phyloP scores from a whole-genome alignment of 495 filamentous ascomycete species.

The Collariella sp. region DNA sequence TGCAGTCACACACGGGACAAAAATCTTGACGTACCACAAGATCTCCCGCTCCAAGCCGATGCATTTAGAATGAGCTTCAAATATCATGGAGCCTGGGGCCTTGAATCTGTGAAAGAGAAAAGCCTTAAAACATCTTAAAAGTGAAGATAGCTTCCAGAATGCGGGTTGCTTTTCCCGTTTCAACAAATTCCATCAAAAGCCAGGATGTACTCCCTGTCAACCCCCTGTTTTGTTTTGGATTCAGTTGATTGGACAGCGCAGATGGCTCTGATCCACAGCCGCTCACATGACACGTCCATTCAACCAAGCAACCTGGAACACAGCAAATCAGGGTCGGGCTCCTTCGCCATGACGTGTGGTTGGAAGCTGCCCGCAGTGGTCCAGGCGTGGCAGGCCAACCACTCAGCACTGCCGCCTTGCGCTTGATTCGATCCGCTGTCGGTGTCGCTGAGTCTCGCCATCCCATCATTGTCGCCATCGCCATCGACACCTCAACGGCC shows the following conservation, averaged over 20 bases:
- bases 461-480: slow-evolving; percentile 2
- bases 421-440: neutral
- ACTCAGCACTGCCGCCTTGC: slow-evolving; percentile 1
- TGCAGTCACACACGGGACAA: no score
- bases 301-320: slow-evolving; percentile 2
- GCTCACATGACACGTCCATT: slow-evolving; percentile 17
- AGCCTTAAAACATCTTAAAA: no score
- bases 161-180: no score
- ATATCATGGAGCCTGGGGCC: no score
- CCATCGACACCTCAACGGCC: neutral
- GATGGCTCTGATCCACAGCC: neutral
- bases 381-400: slow-evolving; percentile 11
- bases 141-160: no score
- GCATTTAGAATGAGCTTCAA: no score
- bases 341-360: slow-evolving; percentile 16
- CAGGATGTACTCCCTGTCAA: neutral
- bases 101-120: no score
- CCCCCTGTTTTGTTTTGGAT: neutral
- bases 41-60: no score
- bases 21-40: no score
- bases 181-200: no score
- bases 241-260: neutral
- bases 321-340: slow-evolving; percentile 6
- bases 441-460: slow-evolving; percentile 1
- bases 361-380: neutral